These are phyloP conservation scores for Eutrema yunnanense DNA, from an alignment of 345 rosid species.

Conservation along the genomic window DNA sequence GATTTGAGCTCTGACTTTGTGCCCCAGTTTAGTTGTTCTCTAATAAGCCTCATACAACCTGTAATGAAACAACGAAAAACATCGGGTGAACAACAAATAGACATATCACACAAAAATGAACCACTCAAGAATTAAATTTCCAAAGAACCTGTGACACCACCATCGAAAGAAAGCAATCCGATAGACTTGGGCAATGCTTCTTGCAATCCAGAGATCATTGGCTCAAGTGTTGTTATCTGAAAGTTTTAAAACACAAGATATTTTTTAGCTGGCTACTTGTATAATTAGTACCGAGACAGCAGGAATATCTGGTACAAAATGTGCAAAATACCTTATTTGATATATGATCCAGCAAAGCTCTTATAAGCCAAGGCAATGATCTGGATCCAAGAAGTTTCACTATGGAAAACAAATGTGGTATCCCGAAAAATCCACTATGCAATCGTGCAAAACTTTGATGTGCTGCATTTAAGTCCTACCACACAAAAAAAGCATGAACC, in stretches of 20 bases:
- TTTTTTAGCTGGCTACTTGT: not conserved
- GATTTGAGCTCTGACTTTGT: conserved; percentile 82
- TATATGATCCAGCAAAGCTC: conserved; percentile 92
- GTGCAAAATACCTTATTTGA: conserved; percentile 67
- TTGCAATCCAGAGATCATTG: conserved; percentile 84
- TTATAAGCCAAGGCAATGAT: conserved; percentile 96
- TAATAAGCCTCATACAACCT: conserved; percentile 95
- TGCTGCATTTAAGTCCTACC: conserved; percentile 90
- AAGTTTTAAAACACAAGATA: conserved; percentile 21
- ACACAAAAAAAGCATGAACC: not conserved
- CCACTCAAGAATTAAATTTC: not conserved
- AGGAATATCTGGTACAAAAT: not conserved
- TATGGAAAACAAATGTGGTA: conserved; percentile 78
- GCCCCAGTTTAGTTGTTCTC: conserved; percentile 91
- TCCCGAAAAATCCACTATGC: conserved; percentile 89
- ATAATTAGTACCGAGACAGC: not conserved
- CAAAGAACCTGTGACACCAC: conserved; percentile 75
- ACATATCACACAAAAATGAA: not conserved
- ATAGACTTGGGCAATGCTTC: conserved; percentile 91
- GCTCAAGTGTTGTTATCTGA: conserved; percentile 78
- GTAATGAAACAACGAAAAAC: conserved; percentile 9
- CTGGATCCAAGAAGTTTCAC: conserved; percentile 90
- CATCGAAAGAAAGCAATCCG: conserved; percentile 94
- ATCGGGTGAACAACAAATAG: not conserved
- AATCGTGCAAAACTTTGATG: conserved; percentile 95